Evolutionary conservation across 1,284 basidiomycete genomes (phyloP), one percentile per base, ranked within the genome.

Genomic region (Pisolithus thermaeus): DNA sequence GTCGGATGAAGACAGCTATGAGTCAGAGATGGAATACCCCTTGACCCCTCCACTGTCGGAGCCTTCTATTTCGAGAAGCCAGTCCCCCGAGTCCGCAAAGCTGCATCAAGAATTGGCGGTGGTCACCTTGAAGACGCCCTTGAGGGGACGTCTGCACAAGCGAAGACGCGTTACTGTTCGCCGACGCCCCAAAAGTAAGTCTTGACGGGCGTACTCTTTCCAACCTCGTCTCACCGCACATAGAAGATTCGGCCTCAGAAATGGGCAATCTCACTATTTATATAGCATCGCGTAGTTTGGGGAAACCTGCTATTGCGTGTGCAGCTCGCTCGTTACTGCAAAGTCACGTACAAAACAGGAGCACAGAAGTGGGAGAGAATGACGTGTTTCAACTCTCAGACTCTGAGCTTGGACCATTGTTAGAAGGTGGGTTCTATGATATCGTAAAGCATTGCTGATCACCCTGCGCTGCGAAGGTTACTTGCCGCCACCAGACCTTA

Each of bases 31-130:
- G 3, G 78, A 80, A 61, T 87, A 81, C 62, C 85, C 86, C 40
- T 70, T 79, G 49, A 90, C 87, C 0, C 87, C 87, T 25, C 87
- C 87, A 3, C 70, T 76, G 20, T 88, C 87, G 7, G 85, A 87
- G 59, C 75, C 77, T 58, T 79, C 83, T 22, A 78, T 77, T 25
- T 85, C 83, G 6, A 73, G 80, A 54, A 74, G 79, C 20, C 67
- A 80, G 25, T 82, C 83, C 1, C 81, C 82, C 9, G 73, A 75
- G 43, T 59, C 63, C 42, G 56, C 59, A 20, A 18, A 59, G 9
- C 57, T 55, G 23, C 58, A 61, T 30, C 63, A 57, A 2, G 63
- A 69, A 50, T 61, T 75, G 18, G 64, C 68, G 41, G 62, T 74
- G 14, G 68, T 70, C 22, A 76, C 71, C 7, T 63, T 81, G 30